phyloP scores from a whole-genome alignment of 2,329 filamentous ascomycete genomes.

The Sporothrix globosa region DNA sequence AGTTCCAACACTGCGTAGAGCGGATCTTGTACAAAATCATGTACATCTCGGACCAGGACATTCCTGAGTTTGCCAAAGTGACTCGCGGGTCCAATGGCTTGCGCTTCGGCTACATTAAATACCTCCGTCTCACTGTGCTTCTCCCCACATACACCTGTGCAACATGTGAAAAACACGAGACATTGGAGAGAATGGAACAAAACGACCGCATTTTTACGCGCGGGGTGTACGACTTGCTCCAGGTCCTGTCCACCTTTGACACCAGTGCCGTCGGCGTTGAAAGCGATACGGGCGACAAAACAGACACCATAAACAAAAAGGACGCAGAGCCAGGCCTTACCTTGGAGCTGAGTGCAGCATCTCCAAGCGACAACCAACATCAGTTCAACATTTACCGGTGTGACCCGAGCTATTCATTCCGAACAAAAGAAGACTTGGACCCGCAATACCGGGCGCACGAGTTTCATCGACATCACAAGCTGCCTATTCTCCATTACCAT shows the following conservation, averaged over 20 bases:
- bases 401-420: background rate
- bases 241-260: background rate
- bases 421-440: constrained; percentile 8
- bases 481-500: too few species aligned
- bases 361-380: background rate
- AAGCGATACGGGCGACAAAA: too few species aligned
- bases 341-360: constrained; percentile 1
- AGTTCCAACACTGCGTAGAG: background rate
- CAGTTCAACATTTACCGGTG: background rate
- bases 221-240: background rate
- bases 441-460: background rate
- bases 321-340: background rate
- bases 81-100: background rate
- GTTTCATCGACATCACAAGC: background rate
- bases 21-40: background rate
- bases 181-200: background rate
- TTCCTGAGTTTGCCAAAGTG: background rate
- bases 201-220: background rate
- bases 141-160: background rate
- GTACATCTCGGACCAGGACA: background rate
- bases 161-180: background rate
- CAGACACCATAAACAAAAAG: too few species aligned
- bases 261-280: background rate
- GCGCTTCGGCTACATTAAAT: background rate
- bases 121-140: background rate